Evolutionary conservation across 2,329 filamentous ascomycete species (phyloP), one percentile per base, ranked within the genome.

Genomic region (Diaporthe capsici): DNA sequence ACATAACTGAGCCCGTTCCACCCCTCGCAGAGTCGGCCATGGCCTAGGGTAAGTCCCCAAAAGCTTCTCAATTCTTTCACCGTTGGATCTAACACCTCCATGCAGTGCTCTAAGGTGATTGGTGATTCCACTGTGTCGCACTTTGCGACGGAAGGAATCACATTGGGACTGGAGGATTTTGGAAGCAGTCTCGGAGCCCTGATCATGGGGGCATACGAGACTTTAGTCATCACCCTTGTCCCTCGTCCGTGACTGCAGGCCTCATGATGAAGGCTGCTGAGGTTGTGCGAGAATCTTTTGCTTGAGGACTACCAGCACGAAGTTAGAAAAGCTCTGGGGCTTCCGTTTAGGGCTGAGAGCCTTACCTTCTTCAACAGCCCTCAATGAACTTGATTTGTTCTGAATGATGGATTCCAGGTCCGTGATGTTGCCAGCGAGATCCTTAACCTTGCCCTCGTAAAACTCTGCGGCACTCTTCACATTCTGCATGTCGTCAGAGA

Each of bases 331-430:
- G 37, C 17, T 51, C 25, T 22, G 8, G 17, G 20, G 17, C 42
- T 22, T 34, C 20, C 10, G 15, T 25, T 53, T 34, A 68, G 17
- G n/a, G 31, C 3, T 39, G 15, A 25, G 9, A 5, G 28, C n/a
- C 13, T 75, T 86, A 93, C 94, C 94, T 86, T 98, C 96, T 86
- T 99, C 97, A 31, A 98, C 93, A 51, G 97, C 89, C 75, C 94
- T 91, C 77, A 98, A 86, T 82, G 97, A 98, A 79, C 93, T 92
- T 73, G 94, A 95, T 88, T 99, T 99, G 76, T 86, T 86, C 79
- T 91, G 88, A 4, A 92, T 86, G 70, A 92, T 91, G 17, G 82
- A 81, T 80, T 92, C 90, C 0, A 92, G 85, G 47, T 90, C 90
- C 77, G 90, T 88, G 42, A 92, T 85, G 72, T 88, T 92, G 72